Evolutionary conservation across 1,284 basidiomycete species (phyloP).

Genomic region (Sporisorium iseilematis-ciliati): DNA sequence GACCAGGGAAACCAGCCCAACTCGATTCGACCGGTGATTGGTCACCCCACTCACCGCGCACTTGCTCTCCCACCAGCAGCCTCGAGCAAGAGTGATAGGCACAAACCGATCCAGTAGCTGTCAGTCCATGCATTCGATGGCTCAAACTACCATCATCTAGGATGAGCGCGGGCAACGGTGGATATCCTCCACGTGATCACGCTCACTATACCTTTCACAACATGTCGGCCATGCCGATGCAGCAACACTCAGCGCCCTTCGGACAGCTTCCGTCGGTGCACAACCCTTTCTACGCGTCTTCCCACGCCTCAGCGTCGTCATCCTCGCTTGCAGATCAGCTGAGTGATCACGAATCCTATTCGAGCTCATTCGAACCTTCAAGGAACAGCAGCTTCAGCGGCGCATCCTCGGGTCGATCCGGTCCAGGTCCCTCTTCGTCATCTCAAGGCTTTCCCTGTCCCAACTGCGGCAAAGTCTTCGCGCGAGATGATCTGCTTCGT

Average conservation of each 20-base stretch:
- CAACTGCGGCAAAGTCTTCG: slow-evolving; percentile 61
- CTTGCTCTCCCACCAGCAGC: neutral
- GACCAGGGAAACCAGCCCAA: too few species aligned
- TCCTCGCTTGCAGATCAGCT: slow-evolving; percentile 46
- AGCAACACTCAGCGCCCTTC: slow-evolving; percentile 24
- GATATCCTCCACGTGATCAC: slow-evolving; percentile 17
- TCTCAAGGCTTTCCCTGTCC: slow-evolving; percentile 51
- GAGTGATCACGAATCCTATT: slow-evolving; percentile 50
- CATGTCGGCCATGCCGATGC: slow-evolving; percentile 31
- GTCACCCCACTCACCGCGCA: too few species aligned
- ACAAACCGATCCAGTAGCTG: neutral
- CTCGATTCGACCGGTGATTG: neutral
- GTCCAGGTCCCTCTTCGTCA: slow-evolving; percentile 44
- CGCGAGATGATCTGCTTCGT: slow-evolving; percentile 55
- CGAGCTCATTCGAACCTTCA: slow-evolving; percentile 37
- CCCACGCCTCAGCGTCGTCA: slow-evolving; percentile 45
- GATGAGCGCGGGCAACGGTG: slow-evolving; percentile 33
- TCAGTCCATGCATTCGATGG: slow-evolving; percentile 5
- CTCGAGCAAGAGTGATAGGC: neutral
- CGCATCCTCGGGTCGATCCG: slow-evolving; percentile 19
- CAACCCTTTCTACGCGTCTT: slow-evolving; percentile 38
- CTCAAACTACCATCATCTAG: neutral
- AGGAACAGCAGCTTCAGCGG: slow-evolving; percentile 28
- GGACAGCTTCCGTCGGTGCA: slow-evolving; percentile 21
- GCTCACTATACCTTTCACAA: slow-evolving; percentile 20